Conservation (phyloP, 208 protist genomes). For the Trichomonas gallinae region DNA sequence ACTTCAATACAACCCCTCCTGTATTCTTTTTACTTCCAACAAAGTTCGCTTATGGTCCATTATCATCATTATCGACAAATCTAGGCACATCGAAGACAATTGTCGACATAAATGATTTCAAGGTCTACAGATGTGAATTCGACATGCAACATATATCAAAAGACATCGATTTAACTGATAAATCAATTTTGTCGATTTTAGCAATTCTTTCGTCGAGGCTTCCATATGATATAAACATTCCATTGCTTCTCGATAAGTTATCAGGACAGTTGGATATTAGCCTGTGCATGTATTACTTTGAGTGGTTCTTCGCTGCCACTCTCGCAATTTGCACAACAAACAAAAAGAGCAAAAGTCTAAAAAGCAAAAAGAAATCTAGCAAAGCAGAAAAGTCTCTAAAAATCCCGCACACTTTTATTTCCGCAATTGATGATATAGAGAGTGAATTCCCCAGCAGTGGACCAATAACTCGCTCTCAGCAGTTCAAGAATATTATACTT, state of each 20-base stretch:
- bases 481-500: neutral
- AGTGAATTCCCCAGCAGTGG: neutral
- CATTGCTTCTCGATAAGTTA: neutral
- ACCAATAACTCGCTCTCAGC: neutral
- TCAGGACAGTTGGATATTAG: neutral
- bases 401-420: neutral
- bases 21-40: neutral
- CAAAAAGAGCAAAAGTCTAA: neutral
- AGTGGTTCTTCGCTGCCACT: neutral
- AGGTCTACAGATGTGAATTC: neutral
- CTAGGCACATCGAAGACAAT: neutral
- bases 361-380: neutral
- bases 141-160: neutral
- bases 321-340: neutral
- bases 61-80: neutral
- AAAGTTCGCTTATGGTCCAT: neutral
- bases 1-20: neutral
- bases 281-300: neutral
- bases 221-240: neutral
- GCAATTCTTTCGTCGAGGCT: neutral
- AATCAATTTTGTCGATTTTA: neutral
- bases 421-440: neutral
- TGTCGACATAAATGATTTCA: neutral
- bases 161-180: neutral
- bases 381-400: neutral